Percentiles rank a stretch among this genome's conserved stretches.
These are phyloP conservation scores for Trichoderma afroharzianum DNA, from an alignment of 2,329 filamentous ascomycete species.

Conservation along the genomic window DNA sequence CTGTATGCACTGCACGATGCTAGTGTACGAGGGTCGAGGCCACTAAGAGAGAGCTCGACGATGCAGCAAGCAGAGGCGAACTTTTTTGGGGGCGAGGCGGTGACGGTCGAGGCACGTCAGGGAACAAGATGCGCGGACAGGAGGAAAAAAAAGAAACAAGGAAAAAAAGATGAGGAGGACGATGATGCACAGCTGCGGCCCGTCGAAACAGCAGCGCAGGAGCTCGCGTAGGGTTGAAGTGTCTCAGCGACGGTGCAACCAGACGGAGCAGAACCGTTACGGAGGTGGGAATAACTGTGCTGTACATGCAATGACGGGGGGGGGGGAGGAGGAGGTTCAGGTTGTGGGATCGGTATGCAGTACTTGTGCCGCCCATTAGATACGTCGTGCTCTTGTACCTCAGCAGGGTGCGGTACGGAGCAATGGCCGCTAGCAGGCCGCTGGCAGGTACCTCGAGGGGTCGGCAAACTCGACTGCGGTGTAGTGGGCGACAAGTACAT, in stretches of 20 bases:
- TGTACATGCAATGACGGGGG: neutral
- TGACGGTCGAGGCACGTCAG: neutral
- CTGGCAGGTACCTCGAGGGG: neutral
- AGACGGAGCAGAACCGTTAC: conserved; percentile 11
- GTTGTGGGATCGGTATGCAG: conserved; percentile 7
- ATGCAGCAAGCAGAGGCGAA: neutral
- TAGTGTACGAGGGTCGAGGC: neutral
- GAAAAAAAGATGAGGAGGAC: neutral
- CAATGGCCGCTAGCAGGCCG: neutral
- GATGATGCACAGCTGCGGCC: conserved; percentile 7
- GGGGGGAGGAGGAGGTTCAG: neutral
- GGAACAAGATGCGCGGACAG: neutral
- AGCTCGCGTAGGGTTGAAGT: neutral
- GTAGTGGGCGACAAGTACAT: neutral
- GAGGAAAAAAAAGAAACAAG: neutral
- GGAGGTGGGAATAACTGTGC: conserved; percentile 7
- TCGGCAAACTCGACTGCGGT: neutral
- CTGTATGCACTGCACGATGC: neutral
- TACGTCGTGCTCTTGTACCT: neutral
- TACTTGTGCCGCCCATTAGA: neutral
- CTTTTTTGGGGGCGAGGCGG: neutral
- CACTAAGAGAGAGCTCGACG: conserved; percentile 2
- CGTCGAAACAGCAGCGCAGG: neutral
- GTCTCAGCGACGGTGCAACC: conserved; percentile 7
- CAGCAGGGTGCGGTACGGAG: neutral